phyloP scores from a whole-genome alignment of 1,139 yeast species.

The Blastobotrys buckinghamii region DNA sequence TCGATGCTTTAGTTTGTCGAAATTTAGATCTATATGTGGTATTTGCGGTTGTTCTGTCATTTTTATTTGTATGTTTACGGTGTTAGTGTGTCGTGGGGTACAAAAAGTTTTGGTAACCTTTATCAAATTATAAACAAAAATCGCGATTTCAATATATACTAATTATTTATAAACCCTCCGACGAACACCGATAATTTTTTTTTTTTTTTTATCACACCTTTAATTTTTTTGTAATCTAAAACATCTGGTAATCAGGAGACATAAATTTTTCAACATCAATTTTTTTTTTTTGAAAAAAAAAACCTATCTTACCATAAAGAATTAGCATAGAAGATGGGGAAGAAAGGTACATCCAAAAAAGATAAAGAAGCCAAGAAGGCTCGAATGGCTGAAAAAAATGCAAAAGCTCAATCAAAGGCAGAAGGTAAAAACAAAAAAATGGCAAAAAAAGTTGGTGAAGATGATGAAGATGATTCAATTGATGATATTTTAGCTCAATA shows the following conservation, averaged over 20 bases:
- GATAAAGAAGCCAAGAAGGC: slow-evolving; percentile 91
- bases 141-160: too few relatives aligned
- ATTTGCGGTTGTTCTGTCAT: slow-evolving; percentile 8
- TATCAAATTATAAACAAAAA: too few relatives aligned
- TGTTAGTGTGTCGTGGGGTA: not conserved
- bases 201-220: too few relatives aligned
- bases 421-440: slow-evolving; percentile 67
- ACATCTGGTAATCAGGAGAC: too few relatives aligned
- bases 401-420: slow-evolving; percentile 69
- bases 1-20: slow-evolving; percentile 21
- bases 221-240: not conserved
- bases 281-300: not conserved
- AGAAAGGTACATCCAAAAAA: slow-evolving; percentile 68
- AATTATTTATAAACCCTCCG: not conserved
- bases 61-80: not conserved
- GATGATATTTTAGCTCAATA: slow-evolving; percentile 77
- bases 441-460: slow-evolving; percentile 67
- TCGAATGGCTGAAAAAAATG: slow-evolving; percentile 74
- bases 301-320: not conserved
- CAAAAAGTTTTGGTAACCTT: too few relatives aligned
- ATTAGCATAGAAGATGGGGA: slow-evolving; percentile 43
- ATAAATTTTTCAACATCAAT: not conserved
- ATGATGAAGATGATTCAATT: slow-evolving; percentile 77
- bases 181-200: not conserved
- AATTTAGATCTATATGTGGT: slow-evolving; percentile 24